Percentiles rank a stretch among this genome's conserved stretches.
These are phyloP conservation scores for Suhomyces wounanorum DNA, from an alignment of 1,139 yeast species.

Conservation along the genomic window DNA sequence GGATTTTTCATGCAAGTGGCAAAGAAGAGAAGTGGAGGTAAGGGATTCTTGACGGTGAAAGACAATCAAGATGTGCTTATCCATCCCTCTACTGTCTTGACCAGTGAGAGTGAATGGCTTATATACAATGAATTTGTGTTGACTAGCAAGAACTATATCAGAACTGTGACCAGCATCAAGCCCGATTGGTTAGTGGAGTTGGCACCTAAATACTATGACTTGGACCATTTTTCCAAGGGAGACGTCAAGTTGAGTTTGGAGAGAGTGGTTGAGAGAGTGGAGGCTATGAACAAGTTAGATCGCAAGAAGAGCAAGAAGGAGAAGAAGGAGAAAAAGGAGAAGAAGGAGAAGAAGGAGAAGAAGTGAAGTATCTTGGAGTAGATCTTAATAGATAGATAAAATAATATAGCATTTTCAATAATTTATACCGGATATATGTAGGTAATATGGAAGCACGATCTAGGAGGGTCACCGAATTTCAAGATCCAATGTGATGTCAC, in stretches of 20 bases:
- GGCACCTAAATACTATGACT: constrained; percentile 83
- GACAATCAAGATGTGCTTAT: constrained; percentile 94
- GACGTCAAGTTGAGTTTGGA: constrained; percentile 82
- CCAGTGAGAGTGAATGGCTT: constrained; percentile 88
- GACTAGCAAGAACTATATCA: constrained; percentile 87
- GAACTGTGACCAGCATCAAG: constrained; percentile 89
- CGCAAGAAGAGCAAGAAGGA: constrained; percentile 22
- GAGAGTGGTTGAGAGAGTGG: constrained; percentile 57
- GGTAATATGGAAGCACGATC: background rate
- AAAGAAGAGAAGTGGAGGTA: constrained; percentile 71
- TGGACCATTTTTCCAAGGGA: constrained; percentile 75
- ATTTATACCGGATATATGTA: background rate
- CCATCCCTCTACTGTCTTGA: constrained; percentile 90
- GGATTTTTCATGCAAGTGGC: constrained; percentile 99
- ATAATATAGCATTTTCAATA: background rate
- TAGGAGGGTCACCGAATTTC: no score
- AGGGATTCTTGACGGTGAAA: constrained; percentile 82
- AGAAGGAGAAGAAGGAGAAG: constrained; percentile 5
- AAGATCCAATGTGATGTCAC: no score
- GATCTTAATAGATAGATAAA: constrained; percentile 2
- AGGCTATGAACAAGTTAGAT: constrained; percentile 41
- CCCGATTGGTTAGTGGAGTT: constrained; percentile 88
- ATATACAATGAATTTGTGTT: constrained; percentile 93
- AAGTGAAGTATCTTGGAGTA: background rate
- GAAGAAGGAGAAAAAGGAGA: constrained; percentile 16